Evolutionary conservation across 139 green algal genomes (phyloP), one percentile per base, ranked within the genome.

Genomic region (Tetradesmus obliquus): DNA sequence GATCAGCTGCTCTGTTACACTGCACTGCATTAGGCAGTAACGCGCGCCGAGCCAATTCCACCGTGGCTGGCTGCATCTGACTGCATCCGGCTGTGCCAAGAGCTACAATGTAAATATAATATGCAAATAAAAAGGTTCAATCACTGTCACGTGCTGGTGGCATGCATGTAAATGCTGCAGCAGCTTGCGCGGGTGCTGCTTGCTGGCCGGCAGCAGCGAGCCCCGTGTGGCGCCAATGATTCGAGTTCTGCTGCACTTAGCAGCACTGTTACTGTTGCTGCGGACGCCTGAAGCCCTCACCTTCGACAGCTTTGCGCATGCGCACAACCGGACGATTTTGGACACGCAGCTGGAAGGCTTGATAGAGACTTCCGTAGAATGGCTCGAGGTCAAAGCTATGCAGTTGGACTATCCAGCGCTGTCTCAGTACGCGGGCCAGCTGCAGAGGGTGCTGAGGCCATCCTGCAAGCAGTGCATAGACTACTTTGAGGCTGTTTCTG

Each of bases 401-500:
- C 66, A 76, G n/a, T 24, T 76, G 17, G 66, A 76, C 15, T 90
- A 90, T 55, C 86, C 86, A 12, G 9, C 58, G n/a, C 53, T 90
- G 17, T 69, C 0, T 20, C 5, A 54, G 20, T 90, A 90, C 71
- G n/a, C 86, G 54, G 71, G 72, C 2, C 66, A 90, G 86, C 86
- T 90, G 69, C 86, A 90, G 86, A 71, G 69, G 20, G 71, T 90
- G 13, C 20, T 83, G 69, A 54, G 55, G 51, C 51, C 86, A 6
- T 54, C 69, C 5, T 90, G 86, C 54, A 71, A n/a, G 22, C 13
- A 55, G 9, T 90, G 86, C 53, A 32, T 84, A 9, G 86, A 90
- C 86, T 90, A 90, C 86, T 90, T 84, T 57, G 86, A 90, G 45
- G 86, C 86, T 54, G 86, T 84, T n/a, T 60, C 71, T 8, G 24